A percentile compares a stretch with the other conserved stretches of the same genome.
Evolutionary conservation across 371 early-diverging fungal genomes (phyloP).

Genomic region (Circinella minor): DNA sequence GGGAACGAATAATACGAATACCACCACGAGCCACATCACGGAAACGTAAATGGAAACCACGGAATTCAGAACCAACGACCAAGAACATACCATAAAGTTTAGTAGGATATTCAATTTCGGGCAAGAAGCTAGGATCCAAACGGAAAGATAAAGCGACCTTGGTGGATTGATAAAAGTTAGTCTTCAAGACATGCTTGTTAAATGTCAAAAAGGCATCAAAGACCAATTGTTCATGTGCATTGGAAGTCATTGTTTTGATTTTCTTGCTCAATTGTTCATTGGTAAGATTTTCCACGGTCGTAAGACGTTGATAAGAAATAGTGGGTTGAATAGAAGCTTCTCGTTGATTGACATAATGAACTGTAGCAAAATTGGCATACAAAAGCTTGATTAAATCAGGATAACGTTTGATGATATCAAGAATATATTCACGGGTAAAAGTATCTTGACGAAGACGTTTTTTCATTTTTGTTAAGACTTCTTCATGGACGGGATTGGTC

Average conservation of each 20-base stretch:
- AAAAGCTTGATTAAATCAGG: slow-evolving; percentile 92
- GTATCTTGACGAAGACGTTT: slow-evolving; percentile 96
- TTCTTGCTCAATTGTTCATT: slow-evolving; percentile 86
- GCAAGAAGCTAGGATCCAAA: slow-evolving; percentile 92
- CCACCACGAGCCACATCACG: slow-evolving; percentile 98
- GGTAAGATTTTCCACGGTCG: slow-evolving; percentile 76
- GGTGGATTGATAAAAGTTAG: slow-evolving; percentile 99
- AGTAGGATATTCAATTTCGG: slow-evolving; percentile 93
- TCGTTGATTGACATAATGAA: slow-evolving; percentile 86
- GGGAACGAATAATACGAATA: slow-evolving; percentile 97
- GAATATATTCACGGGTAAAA: slow-evolving; percentile 96
- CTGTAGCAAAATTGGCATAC: slow-evolving; percentile 94
- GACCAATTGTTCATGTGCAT: slow-evolving; percentile 94
- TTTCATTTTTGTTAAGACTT: slow-evolving; percentile 95
- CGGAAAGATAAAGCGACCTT: slow-evolving; percentile 99
- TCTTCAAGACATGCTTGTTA: slow-evolving; percentile 97
- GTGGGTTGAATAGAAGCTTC: slow-evolving; percentile 70
- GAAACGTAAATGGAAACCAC: slow-evolving; percentile 98
- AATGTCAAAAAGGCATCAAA: slow-evolving; percentile 94
- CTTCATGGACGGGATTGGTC: slow-evolving; percentile 83
- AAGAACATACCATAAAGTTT: slow-evolving; percentile 95
- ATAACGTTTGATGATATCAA: slow-evolving; percentile 95
- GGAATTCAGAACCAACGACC: slow-evolving; percentile 97
- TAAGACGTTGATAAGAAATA: slow-evolving; percentile 92
- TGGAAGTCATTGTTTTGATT: slow-evolving; percentile 86